Base-by-base conservation (phyloP, 768 basidiomycete species). In the Astraeus odoratus region DNA sequence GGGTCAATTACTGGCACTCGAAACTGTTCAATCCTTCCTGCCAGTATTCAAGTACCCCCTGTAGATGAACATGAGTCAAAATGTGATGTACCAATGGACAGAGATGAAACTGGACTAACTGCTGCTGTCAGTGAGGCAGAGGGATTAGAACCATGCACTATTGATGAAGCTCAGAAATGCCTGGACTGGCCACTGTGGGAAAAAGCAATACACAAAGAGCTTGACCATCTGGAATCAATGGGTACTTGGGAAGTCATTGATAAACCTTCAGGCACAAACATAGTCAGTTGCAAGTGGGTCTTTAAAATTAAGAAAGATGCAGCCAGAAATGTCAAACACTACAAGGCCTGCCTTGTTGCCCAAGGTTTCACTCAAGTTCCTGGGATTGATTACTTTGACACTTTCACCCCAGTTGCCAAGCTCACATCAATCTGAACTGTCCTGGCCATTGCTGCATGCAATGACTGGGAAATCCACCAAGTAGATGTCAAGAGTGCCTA, bases 321-420 rank as follows among this genome's bases (percentile, higher is more conserved):
- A 5, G 10, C 30, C 1, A 39, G 48, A 1, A 22, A 50, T 3
- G 34, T 53, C 0, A 12, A 44, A 19, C 12, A 18, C 2, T 42
- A 49, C 55, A 72, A 75, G 53, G 71, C 62, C 8, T 47, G 67
- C 8, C 60, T 75, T 1, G 70, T 74, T 1, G 71, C 68, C 0
- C 42, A 18, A 10, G 27, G 30, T 62, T 71, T 1, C 67, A 70
- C 0, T 8, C 45, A 0, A 8, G 35, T 36, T 19, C 35, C 35
- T 1, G 16, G 35, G 8, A 9, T 36, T 10, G 35, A 43, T 61
- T 20, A 38, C 20, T 22, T 38, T 24, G 18, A 36, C 9, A 36
- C 16, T 3, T 33, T 33, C 12, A 16, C 49, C 12, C 34, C 47
- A 1, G 42, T 48, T 9, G 50, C 29, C 1, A 36, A 43, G 2